Evolutionary conservation across 768 basidiomycete species (phyloP), one percentile per base, ranked within the genome.

Genomic region (Epithele typhae): DNA sequence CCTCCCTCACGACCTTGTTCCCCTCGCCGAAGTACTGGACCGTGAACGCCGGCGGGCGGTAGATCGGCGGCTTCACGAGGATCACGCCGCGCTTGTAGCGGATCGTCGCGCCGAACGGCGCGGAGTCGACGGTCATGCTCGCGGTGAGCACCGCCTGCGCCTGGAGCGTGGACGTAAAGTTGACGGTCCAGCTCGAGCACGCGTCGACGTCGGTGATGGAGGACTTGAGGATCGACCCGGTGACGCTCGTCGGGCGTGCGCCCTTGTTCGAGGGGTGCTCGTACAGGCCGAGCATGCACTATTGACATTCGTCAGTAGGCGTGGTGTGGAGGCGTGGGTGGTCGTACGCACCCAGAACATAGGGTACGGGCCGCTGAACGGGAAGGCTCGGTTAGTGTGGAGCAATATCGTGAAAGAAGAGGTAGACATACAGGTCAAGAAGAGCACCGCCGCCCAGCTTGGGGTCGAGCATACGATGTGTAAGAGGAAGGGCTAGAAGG

Each of bases 381-480:
- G 23, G n/a, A n/a, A n/a, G n/a, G n/a, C n/a, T n/a, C n/a, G n/a
- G 27, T 44, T 15, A 48, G 25, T 19, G 21, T 17, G 30, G 30
- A 23, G 2, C 15, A 10, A 7, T 10, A 25, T 3, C 22, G 19
- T 19, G 23, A 14, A 17, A 4, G 37, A 37, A 45, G 25, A 30
- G 22, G 15, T 30, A 23, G 33, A 66, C 84, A 64, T 54, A 90
- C 86, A 93, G 74, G 62, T 93, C 92, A 18, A 95, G 76, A 23
- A 95, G 60, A 11, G 82, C 88, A 0, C 91, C 91, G 9, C 92
- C 91, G 21, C 87, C 92, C 4, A 95, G 74, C 17, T 64, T 62
- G 3, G 92, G 90, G 57, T 92, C 79, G 48, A 93, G 63, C 51
- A 93, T 87, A 43, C 92, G 71, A 66, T 89, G 81, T 0, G 80